Conservation (phyloP, 495 filamentous ascomycete species). For the Lineolata rhizophorae region DNA sequence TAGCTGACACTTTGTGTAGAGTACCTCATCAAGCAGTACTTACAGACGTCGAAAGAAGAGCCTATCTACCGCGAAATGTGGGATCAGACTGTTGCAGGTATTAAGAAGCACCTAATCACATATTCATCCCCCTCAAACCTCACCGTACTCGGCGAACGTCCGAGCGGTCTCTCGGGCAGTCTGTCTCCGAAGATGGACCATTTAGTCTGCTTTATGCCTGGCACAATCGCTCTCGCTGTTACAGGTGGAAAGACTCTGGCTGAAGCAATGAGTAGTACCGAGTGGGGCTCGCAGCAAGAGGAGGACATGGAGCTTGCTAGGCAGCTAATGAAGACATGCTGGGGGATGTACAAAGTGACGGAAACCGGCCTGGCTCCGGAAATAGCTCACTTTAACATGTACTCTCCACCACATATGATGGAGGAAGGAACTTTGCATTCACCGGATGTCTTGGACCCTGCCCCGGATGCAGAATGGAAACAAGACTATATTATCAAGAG, state of each 20-base stretch:
- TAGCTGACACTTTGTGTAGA: slow-evolving; percentile 30
- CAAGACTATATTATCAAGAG: slow-evolving; percentile 57
- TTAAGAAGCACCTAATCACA: slow-evolving; percentile 77
- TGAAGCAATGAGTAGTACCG: slow-evolving; percentile 44
- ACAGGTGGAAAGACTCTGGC: slow-evolving; percentile 56
- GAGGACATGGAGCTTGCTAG: slow-evolving; percentile 65
- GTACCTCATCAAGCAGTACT: slow-evolving; percentile 91
- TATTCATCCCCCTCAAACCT: slow-evolving; percentile 63
- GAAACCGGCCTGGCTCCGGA: slow-evolving; percentile 77
- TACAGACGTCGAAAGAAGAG: slow-evolving; percentile 77
- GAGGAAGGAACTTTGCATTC: slow-evolving; percentile 17
- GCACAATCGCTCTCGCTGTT: slow-evolving; percentile 74
- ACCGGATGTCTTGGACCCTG: slow-evolving; percentile 11
- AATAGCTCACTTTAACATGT: slow-evolving; percentile 70
- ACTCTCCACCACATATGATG: slow-evolving; percentile 36
- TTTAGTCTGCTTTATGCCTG: slow-evolving; percentile 91
- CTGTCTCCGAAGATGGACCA: slow-evolving; percentile 93
- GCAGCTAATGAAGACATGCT: slow-evolving; percentile 92
- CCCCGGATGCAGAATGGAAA: slow-evolving; percentile 37
- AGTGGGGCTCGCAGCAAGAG: slow-evolving; percentile 61
- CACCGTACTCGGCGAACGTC: slow-evolving; percentile 73
- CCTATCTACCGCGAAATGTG: slow-evolving; percentile 80
- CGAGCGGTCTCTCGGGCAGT: slow-evolving; percentile 37
- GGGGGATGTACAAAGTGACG: slow-evolving; percentile 82
- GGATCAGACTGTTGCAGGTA: slow-evolving; percentile 62